Evolutionary conservation across 1,284 basidiomycete species (phyloP), one percentile per base, ranked within the genome.

Genomic region (Apiotrichum gamsii): DNA sequence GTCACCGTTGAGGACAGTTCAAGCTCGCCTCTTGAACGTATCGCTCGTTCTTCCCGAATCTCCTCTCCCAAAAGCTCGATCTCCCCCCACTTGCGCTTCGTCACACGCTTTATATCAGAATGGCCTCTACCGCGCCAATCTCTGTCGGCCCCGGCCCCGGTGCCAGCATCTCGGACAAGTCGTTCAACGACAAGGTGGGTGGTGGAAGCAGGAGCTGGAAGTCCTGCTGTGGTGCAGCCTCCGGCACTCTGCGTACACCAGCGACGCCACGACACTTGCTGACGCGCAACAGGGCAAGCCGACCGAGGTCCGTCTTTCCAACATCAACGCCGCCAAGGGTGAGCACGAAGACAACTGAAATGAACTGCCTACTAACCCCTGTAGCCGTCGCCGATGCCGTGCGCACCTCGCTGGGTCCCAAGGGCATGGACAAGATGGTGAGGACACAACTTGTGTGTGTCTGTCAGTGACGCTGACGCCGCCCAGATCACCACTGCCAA

Each of bases 351-450:
- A 28, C 14, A 33, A 9, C 56, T 60, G 43, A 28, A 28, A 28
- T 28, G 25, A 6, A 11, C 25, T 28, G 25, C 6, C 25, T 6
- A 11, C 6, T 28, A 6, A 60, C 47, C 21, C 15, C 6, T 23
- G 13, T 58, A 95, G 94, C 95, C 29, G 95, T 99, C 63, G 91
- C 90, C 62, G 94, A 97, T 76, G 94, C 91, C 43, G 90, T 99
- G 30, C 80, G 95, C 64, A 98, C 95, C 42, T 96, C 91, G 43
- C 75, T 99, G 56, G 95, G 95, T 16, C 95, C 95, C 38, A 85
- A 89, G 73, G 95, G 95, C 59, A 98, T 98, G 95, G 95, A 98
- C 77, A 97, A 96, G 78, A 96, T 96, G 93, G 91, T 87, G 62
- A 54, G 76, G n/a, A n/a, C n/a, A n/a, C n/a, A n/a, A n/a, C n/a